Evolutionary conservation across 2,329 filamentous ascomycete species (phyloP).

Genomic region (Periglandula ipomoeae): DNA sequence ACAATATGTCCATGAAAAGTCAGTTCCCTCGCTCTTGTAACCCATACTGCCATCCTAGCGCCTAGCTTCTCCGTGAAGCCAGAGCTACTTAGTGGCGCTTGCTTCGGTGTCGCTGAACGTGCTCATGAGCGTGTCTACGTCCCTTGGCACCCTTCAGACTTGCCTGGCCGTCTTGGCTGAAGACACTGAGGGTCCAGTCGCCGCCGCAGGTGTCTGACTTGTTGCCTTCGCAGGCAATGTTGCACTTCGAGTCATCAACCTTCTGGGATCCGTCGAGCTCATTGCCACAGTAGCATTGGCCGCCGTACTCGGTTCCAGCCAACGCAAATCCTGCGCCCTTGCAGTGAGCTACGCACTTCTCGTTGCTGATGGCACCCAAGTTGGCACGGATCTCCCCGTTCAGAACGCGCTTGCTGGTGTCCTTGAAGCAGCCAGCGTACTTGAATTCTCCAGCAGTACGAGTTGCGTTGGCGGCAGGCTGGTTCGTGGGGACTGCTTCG

Average conservation of each 20-base stretch:
- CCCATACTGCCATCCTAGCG: too few relatives aligned
- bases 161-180: slow-evolving; percentile 26
- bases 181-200: slow-evolving; percentile 34
- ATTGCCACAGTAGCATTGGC: slow-evolving; percentile 45
- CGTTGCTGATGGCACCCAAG: slow-evolving; percentile 32
- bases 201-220: slow-evolving; percentile 41
- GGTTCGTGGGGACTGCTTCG: slow-evolving; percentile 10
- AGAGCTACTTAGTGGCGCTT: slow-evolving; percentile 15
- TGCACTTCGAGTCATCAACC: slow-evolving; percentile 36
- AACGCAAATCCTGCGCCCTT: slow-evolving; percentile 29
- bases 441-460: slow-evolving; percentile 20
- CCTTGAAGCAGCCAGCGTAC: slow-evolving; percentile 36
- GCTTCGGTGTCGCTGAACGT: slow-evolving; percentile 24
- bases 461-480: slow-evolving; percentile 11
- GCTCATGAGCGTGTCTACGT: slow-evolving; percentile 29
- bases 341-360: slow-evolving; percentile 41
- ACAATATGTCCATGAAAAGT: not conserved
- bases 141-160: slow-evolving; percentile 17
- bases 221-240: slow-evolving; percentile 37
- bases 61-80: not conserved
- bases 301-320: slow-evolving; percentile 41
- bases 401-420: slow-evolving; percentile 27
- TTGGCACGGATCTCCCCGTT: slow-evolving; percentile 29
- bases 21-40: too few relatives aligned
- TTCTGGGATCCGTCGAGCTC: slow-evolving; percentile 24